These are phyloP conservation scores for Lolium perenne DNA, from an alignment of 176 grass and related monocot species.

Conservation along the genomic window DNA sequence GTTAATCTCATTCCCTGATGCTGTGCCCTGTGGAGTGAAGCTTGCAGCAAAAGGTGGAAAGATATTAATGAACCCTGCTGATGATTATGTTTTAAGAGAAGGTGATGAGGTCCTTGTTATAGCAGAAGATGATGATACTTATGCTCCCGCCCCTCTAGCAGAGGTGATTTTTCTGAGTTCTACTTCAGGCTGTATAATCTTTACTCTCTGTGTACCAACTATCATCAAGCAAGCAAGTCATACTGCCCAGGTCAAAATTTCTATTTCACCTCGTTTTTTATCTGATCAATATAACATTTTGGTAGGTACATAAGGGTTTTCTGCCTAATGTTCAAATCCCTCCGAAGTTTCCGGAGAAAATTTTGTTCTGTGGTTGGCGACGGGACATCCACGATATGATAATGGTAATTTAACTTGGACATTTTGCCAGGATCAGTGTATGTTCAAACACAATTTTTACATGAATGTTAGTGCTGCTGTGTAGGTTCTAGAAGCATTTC, in stretches of 20 bases:
- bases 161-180: slow-evolving; percentile 62
- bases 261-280: slow-evolving; percentile 1
- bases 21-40: slow-evolving; percentile 95
- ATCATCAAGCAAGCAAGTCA: not conserved
- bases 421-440: not conserved
- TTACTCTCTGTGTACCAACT: slow-evolving; percentile 2
- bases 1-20: slow-evolving; percentile 92
- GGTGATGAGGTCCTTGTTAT: slow-evolving; percentile 92
- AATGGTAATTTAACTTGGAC: slow-evolving; percentile 68
- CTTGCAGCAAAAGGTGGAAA: slow-evolving; percentile 79
- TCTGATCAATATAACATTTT: slow-evolving; percentile 36
- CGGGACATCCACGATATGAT: slow-evolving; percentile 99
- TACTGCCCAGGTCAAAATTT: not conserved
- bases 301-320: slow-evolving; percentile 77
- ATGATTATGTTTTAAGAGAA: slow-evolving; percentile 91
- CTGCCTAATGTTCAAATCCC: slow-evolving; percentile 74
- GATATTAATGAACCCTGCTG: slow-evolving; percentile 89
- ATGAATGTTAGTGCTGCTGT: slow-evolving; percentile 18
- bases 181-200: slow-evolving; percentile 20
- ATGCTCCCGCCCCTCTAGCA: slow-evolving; percentile 67
- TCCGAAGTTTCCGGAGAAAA: slow-evolving; percentile 94
- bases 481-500: slow-evolving; percentile 97
- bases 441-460: slow-evolving; percentile 4
- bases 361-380: slow-evolving; percentile 98
- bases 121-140: slow-evolving; percentile 99